Evolutionary conservation across 1,284 basidiomycete genomes (phyloP), one percentile per base, ranked within the genome.

Genomic region (Puccinia horiana): DNA sequence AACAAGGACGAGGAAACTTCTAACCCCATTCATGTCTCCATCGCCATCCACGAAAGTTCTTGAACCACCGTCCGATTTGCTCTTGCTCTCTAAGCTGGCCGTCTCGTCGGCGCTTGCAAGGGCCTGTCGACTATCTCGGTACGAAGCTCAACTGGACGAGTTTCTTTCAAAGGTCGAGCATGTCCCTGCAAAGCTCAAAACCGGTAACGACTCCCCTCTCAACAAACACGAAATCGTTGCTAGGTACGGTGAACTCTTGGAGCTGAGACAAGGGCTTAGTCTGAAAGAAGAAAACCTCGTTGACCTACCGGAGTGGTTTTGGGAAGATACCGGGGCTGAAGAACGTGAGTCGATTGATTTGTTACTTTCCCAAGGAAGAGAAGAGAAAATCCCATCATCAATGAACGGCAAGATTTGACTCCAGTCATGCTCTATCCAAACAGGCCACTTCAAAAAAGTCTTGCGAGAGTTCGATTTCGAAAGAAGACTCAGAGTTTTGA

Each of bases 261-360:
- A 80, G 23, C 47, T 80, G 26, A 52, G 77, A 42, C 77, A 80
- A 40, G 77, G 77, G 2, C 67, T 80, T 23, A 80, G 77, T 61
- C 42, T 80, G 12, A 80, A 72, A 35, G 77, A 80, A 37, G 77
- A 80, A 56, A 80, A 80, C 52, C 40, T 80, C 16, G 29, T 80
- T 20, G 77, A 80, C 72, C 40, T 72, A n/a, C 77, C 77, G 5
- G 77, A 80, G n/a, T 80, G 77, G 77, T 80, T 80, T 73, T 80
- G 77, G 77, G 77, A 80, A 72, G 77, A 80, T 54, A 80, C 77
- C 44, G 76, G 76, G 18, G 52, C 67, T 26, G 77, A 80, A 80
- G 77, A 80, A 61, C 63, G 77, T 80, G 14, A 42, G 77, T 72
- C 11, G 11, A 20, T 52, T 18, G 20, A 18, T 52, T 29, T 58